Base-by-base conservation (phyloP, 768 basidiomycete species). In the Mycena kentingensis region DNA sequence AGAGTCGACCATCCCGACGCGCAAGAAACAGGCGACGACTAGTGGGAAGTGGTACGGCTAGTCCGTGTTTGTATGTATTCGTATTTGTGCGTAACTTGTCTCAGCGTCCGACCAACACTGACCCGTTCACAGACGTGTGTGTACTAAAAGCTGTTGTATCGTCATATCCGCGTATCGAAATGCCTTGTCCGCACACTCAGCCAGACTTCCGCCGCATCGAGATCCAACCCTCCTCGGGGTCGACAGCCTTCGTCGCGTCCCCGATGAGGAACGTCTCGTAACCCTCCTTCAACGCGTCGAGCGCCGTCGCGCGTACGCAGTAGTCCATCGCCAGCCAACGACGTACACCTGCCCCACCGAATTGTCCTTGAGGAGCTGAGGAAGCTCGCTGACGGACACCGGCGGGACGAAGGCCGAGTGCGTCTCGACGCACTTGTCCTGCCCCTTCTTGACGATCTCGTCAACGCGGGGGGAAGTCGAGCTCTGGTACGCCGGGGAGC, bases 1-100 rank as follows among this genome's bases (percentile, higher is more conserved):
- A 2, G 76, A 85, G 57, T 74, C 88, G 4, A 73, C 74, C 52
- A 90, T 97, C 52, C 92, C 93, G 1, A 81, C 84, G 59, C 79
- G 94, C 27, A 76, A 4, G 74, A 80, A 31, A 79, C 83, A 1
- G 54, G 80, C 72, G 25, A 78, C 70, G 53, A 68, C 82, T 5
- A 84, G 82, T 16, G 76, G 77, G 42, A 83, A 85, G 66, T 89
- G 87, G 88, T 86, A 88, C 60, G 86, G 87, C 42, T 87, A 1
- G 11, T 12, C 31, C 49, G 38, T 22, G 31, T 32, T 8, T 16
- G 31, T n/a, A 32, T 32, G 8, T 16, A 32, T 32, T 32, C 31
- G 10, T 32, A 8, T 32, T 16, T 32, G 10, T 16, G 31, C 31
- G 31, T 8, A 32, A 32, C 16, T 32, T 32, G 31, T 8, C 31